phyloP scores from a whole-genome alignment of 116 monocot genomes.

The Cymodocea nodosa region DNA sequence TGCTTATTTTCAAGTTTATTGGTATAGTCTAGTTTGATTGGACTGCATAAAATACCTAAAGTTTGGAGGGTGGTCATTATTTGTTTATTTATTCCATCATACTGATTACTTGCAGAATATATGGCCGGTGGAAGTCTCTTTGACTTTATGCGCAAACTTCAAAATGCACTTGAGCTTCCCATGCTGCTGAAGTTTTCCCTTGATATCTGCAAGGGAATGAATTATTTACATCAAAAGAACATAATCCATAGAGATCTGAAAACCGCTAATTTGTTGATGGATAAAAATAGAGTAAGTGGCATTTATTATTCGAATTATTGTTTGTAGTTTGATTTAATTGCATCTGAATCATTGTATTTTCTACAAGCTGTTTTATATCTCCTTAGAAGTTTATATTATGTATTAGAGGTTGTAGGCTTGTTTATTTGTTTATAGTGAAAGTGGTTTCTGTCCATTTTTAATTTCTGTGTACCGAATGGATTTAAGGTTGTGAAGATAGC shows the following conservation, averaged over 20 bases:
- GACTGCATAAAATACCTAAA: not conserved
- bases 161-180: conserved; percentile 44
- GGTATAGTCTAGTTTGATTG: too few species aligned
- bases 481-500: conserved; percentile 79
- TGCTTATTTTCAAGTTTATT: too few species aligned
- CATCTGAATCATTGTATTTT: too few species aligned
- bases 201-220: conserved; percentile 86
- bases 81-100: not conserved
- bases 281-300: conserved; percentile 43
- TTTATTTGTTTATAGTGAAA: not conserved
- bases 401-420: not conserved
- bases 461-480: not conserved
- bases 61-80: too few species aligned
- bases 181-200: conserved; percentile 69
- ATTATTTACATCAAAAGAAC: conserved; percentile 82
- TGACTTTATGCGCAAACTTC: conserved; percentile 64
- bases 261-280: conserved; percentile 90
- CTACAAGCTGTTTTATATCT: not conserved
- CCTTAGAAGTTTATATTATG: not conserved
- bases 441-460: not conserved
- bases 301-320: not conserved
- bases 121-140: conserved; percentile 90
- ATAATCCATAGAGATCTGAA: conserved; percentile 98
- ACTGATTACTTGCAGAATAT: conserved; percentile 41
- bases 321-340: not conserved